Evolutionary conservation across 2,329 filamentous ascomycete species (phyloP), one percentile per base, ranked within the genome.

Genomic region (Aspergillus uvarum): DNA sequence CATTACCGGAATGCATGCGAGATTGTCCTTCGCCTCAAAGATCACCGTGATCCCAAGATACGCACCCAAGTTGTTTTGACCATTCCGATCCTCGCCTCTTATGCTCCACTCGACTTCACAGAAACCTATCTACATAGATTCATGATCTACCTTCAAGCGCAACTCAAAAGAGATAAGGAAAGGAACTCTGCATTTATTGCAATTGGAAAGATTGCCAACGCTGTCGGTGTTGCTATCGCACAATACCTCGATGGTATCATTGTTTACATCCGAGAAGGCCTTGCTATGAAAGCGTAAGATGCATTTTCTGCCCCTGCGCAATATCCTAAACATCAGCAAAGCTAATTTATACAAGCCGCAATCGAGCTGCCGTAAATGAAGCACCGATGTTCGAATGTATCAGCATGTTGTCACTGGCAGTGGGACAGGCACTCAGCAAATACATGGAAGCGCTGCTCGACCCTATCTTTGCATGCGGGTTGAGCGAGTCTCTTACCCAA

Each of bases 391-490:
- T 98, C 70, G 91, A 96, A 76, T 99, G 95, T 76, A 96, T 99
- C 74, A 99, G 96, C 75, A 93, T 96, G 80, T 85, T 99, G 55
- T 92, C 95, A 0, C 89, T 96, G 50, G 95, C 95, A 3, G 95
- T 98, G 31, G 95, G 95, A 1, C 95, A 99, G 78, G 95, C 94
- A 0, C 82, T 99, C 56, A 98, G 92, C 83, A 99, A 98, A 77
- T 97, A 98, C 73, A 97, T 99, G 87, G 93, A 97, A 73, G 91
- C 93, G 12, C 81, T 99, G 29, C 84, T 99, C 10, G 94, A 97
- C 68, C 93, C 96, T 11, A 97, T 99, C 60, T 99, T 99, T 76
- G 93, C 92, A 16, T 99, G 95, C 73, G 95, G 96, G 52, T 82
- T 99, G 55, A 97, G 92, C 42, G 90, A 94, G 59, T 95, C 96